A percentile compares a stretch with the other conserved stretches of the same genome.
Conservation (phyloP, 2,329 filamentous ascomycete species). For the Hypoxylon sp. region DNA sequence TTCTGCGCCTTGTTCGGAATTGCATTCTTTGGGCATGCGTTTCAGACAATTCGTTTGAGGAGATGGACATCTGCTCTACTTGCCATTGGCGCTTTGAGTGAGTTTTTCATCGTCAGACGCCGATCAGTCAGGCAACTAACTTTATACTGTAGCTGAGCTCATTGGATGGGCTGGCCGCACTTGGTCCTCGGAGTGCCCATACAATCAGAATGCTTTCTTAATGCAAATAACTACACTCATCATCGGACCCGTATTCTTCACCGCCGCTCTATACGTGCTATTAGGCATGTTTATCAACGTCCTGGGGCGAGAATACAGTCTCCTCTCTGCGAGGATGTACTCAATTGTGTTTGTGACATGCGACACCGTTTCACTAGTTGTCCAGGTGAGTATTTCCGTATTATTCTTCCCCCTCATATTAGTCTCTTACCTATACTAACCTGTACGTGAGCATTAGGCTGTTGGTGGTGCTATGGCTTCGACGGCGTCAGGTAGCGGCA, state of each 20-base stretch:
- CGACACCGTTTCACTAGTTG: constrained; percentile 62
- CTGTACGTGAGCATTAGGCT: constrained; percentile 48
- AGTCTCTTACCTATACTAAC: constrained; percentile 1
- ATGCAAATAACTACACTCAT: constrained; percentile 65
- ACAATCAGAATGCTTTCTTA: constrained; percentile 64
- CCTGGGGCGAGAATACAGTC: constrained; percentile 61
- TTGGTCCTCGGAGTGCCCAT: constrained; percentile 65
- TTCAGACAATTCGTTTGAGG: constrained; percentile 43
- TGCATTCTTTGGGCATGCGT: constrained; percentile 45
- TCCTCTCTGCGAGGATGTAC: constrained; percentile 61
- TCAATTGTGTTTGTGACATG: constrained; percentile 64
- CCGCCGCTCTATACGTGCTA: constrained; percentile 65
- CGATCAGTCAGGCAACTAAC: background rate
- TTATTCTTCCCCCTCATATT: background rate
- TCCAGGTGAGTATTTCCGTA: constrained; percentile 54
- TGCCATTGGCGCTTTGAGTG: constrained; percentile 49
- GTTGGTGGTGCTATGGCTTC: constrained; percentile 64
- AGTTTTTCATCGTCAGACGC: background rate
- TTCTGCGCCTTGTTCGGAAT: constrained; percentile 49
- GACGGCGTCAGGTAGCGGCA: constrained; percentile 51
- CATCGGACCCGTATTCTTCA: constrained; percentile 65
- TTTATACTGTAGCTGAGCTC: constrained; percentile 55
- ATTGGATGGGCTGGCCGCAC: constrained; percentile 65
- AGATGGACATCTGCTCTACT: constrained; percentile 47
- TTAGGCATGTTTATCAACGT: constrained; percentile 63